Conservation (phyloP, 352 stramenopile species). For the Phytophthora boehmeriae region DNA sequence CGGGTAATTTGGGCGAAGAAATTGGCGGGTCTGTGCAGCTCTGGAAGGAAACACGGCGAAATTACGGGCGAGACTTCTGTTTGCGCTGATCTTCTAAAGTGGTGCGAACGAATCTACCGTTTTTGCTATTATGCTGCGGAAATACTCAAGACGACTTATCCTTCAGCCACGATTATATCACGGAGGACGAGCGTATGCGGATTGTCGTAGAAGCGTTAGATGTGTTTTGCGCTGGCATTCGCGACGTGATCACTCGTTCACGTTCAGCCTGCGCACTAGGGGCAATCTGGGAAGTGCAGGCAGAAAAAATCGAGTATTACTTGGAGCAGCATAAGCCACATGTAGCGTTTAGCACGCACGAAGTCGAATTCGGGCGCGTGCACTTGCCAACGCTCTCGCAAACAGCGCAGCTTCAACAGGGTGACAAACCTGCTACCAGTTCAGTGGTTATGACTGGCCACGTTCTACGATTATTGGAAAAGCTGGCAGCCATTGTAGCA, state of each 20-base stretch:
- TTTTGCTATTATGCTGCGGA: constrained; percentile 59
- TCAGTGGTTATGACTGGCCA: constrained; percentile 97
- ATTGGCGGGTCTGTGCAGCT: constrained; percentile 33
- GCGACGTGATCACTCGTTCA: constrained; percentile 62
- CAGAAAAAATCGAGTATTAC: constrained; percentile 85
- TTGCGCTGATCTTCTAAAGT: constrained; percentile 91
- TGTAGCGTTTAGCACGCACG: constrained; percentile 69
- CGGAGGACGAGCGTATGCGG: constrained; percentile 84
- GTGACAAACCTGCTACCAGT: constrained; percentile 30
- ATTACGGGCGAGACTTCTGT: constrained; percentile 89
- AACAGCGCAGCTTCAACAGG: constrained; percentile 39
- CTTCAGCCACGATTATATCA: constrained; percentile 63
- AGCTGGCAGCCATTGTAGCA: constrained; percentile 94
- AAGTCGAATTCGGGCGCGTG: constrained; percentile 93
- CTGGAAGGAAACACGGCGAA: constrained; percentile 84
- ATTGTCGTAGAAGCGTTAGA: constrained; percentile 83
- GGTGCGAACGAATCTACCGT: constrained; percentile 85
- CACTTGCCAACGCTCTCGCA: constrained; percentile 75
- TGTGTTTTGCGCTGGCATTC: constrained; percentile 86
- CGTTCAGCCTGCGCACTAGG: constrained; percentile 67
- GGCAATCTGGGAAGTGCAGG: constrained; percentile 82
- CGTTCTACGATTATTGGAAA: constrained; percentile 96
- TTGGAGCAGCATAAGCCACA: constrained; percentile 72
- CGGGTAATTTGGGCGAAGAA: constrained; percentile 42
- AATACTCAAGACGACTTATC: constrained; percentile 13